Conservation (phyloP, 1,139 yeast species). For the Scheffersomyces insectosa region DNA sequence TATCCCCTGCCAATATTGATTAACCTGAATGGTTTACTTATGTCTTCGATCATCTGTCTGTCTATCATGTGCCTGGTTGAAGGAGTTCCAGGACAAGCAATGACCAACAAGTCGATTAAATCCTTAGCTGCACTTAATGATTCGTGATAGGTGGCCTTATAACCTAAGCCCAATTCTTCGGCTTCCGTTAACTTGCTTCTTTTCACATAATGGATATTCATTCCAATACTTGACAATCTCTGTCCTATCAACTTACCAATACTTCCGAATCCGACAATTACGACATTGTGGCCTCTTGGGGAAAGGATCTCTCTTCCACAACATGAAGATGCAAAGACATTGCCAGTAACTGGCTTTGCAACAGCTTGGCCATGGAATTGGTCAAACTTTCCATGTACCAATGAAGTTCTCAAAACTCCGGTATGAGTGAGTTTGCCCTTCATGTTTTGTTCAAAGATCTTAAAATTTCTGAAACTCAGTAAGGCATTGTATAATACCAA, state of each 20-base stretch:
- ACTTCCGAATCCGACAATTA: conserved; percentile 26
- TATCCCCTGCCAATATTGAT: conserved; percentile 80
- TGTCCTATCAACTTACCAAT: conserved; percentile 23
- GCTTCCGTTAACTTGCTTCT: conserved; percentile 13
- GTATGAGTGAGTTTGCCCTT: conserved; percentile 11
- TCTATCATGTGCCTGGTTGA: conserved; percentile 61
- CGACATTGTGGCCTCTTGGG: conserved; percentile 25
- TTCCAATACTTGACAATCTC: conserved; percentile 21
- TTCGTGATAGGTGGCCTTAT: conserved; percentile 16
- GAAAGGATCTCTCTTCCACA: conserved; percentile 14
- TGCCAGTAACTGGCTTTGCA: conserved; percentile 9
- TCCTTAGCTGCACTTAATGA: conserved; percentile 22
- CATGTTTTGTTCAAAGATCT: conserved; percentile 12
- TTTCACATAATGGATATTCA: conserved; percentile 26
- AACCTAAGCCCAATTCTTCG: conserved; percentile 16
- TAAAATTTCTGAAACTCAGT: conserved; percentile 24
- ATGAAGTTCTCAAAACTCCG: conserved; percentile 10
- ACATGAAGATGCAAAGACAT: conserved; percentile 9
- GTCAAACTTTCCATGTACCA: conserved; percentile 17
- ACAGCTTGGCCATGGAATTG: conserved; percentile 9
- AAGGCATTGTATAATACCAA: conserved; percentile 22
- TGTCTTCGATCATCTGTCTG: conserved; percentile 43
- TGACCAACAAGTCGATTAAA: conserved; percentile 58
- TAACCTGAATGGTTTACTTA: conserved; percentile 56
- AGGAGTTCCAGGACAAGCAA: conserved; percentile 68